Base-by-base conservation (phyloP, 805 yeast genomes). In the Komagataella ulmi region DNA sequence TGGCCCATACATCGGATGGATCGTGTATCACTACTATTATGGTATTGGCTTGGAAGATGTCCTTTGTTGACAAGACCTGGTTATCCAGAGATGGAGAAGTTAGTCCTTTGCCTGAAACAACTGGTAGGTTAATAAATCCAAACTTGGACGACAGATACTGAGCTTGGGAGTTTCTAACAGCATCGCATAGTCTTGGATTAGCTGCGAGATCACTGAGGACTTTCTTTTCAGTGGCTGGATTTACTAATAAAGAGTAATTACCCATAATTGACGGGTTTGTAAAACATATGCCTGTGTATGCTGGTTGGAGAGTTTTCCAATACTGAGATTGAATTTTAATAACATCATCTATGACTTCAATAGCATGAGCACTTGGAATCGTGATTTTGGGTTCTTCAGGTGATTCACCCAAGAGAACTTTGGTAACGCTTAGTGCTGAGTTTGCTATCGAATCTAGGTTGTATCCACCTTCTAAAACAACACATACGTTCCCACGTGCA, bases 401-500 rank as follows among this genome's bases (percentile, higher is more conserved):
- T 3, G 98, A 96, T 63, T 93, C 98, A 5, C 99, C 99, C 17
- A 93, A 75, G 48, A 93, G 71, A 0, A 86, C 91, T 63, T 89
- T 88, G 3, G 97, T 85, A 3, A 93, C 97, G 1, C 93, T 91
- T 49, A 93, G 70, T 0, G 98, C 99, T 54, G 95, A 85, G 48
- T 79, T 80, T 21, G 96, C 87, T 55, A 90, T 93, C 2, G 97
- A 79, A 60, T 89, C 96, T 53, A 93, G 72, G 61, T 88, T 91
- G 65, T 93, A 93, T 1, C 99, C 99, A 56, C 99, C 99, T 73
- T 93, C 99, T 45, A 93, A 71, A 4, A 88, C 85, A 4, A 89
- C 97, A 48, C 95, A 86, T 48, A 93, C 62, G 58, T 86, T 88
- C 2, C 99, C 99, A 59, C 77, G 78, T 2, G 97, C 97, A 47